Evolutionary conservation across 2,329 filamentous ascomycete genomes (phyloP), one percentile per base, ranked within the genome.

Genomic region (Botrytis tulipae): DNA sequence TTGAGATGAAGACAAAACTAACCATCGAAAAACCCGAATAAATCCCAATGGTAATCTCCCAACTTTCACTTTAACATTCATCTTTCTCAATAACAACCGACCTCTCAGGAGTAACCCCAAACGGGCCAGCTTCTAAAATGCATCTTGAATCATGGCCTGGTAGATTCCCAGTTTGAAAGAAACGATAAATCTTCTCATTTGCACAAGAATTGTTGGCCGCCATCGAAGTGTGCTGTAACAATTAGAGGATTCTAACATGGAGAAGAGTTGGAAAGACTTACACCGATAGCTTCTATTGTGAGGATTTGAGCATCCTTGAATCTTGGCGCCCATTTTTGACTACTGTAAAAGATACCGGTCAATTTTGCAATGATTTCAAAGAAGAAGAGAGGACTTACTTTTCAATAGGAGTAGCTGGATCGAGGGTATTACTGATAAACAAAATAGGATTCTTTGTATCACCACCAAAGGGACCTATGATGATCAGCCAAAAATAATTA

Each of bases 271-370:
- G 85, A 66, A 16, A 10, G 12, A 80, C 84, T 80, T 82, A 86
- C 85, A 18, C 86, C 86, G 42, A 84, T 86, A 2, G 83, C 84
- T 67, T 87, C 85, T 76, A 87, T 85, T 25, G 83, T 82, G 22
- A 87, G 78, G 18, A 87, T 79, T 1, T 83, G 81, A 0, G 85
- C 85, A 22, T 82, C 82, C 1, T 82, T 81, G 71, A 86, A 87
- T n/a, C 51, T 4, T 80, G 75, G 29, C 71, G 75, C 14, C 76
- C 78, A 67, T 78, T 79, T 75, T 76, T 77, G 18, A 70, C 78
- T 73, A 7, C 79, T 71, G 59, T 77, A 54, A 8, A 67, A 12
- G 76, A 32, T 42, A 7, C n/a, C 14, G 20, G 18, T 42, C 20
- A 44, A 25, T n/a, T 2, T 48, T 14, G n/a, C n/a, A 59, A 29